phyloP scores from a whole-genome alignment of 2,329 filamentous ascomycete genomes.

The Ciborinia camelliae region DNA sequence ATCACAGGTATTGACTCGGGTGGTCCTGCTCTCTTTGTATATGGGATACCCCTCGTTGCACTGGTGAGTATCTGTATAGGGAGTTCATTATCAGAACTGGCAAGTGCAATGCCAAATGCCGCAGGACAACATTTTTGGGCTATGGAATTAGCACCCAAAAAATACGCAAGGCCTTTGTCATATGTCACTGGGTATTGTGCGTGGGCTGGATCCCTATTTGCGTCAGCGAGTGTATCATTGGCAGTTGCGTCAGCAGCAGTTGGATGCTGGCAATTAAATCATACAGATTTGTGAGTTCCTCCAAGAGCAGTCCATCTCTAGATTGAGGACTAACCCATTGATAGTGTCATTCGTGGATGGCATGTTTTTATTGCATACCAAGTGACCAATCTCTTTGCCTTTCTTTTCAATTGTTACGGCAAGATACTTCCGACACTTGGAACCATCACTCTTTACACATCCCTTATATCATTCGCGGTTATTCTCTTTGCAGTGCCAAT shows the following conservation, averaged over 20 bases:
- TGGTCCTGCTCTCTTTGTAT: constrained; percentile 18
- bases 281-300: constrained; percentile 13
- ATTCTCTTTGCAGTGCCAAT: constrained; percentile 12
- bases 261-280: constrained; percentile 15
- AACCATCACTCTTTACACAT: constrained; percentile 15
- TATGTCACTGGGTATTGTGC: constrained; percentile 17
- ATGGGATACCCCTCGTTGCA: constrained; percentile 14
- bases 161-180: constrained; percentile 16
- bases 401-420: constrained; percentile 17
- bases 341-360: constrained; percentile 5
- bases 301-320: background rate
- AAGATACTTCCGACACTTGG: constrained; percentile 13
- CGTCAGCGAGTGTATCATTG: constrained; percentile 14
- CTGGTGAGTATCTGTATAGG: constrained; percentile 9
- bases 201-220: constrained; percentile 17
- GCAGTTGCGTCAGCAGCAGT: constrained; percentile 15
- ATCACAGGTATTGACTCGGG: constrained; percentile 17
- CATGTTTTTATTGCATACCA: constrained; percentile 19
- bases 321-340: background rate
- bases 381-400: constrained; percentile 13
- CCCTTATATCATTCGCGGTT: constrained; percentile 10
- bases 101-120: constrained; percentile 19
- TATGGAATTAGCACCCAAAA: constrained; percentile 17
- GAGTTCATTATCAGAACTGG: constrained; percentile 16
- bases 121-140: constrained; percentile 20